These are phyloP conservation scores for Puya raimondii DNA, from an alignment of 176 grass and related monocot genomes.

Conservation along the genomic window DNA sequence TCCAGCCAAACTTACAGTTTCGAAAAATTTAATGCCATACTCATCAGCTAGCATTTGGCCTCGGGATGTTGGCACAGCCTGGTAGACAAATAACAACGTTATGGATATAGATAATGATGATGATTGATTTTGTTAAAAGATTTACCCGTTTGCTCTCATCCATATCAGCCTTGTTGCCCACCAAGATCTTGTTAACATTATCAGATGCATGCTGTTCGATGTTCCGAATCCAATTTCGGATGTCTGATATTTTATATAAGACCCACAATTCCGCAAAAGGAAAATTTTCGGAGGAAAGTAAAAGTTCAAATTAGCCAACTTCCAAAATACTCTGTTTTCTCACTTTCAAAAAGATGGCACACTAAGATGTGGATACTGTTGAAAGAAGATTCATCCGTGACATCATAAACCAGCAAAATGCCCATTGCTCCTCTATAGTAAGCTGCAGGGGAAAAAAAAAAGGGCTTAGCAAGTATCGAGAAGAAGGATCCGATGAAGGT, in stretches of 20 bases:
- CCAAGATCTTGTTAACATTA: slow-evolving; percentile 89
- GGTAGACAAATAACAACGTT: slow-evolving; percentile 5
- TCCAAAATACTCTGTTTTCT: background rate
- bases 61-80: slow-evolving; percentile 74
- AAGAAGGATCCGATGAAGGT: no score
- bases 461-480: no score
- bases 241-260: slow-evolving; percentile 51
- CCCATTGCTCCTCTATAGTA: slow-evolving; percentile 96
- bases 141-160: slow-evolving; percentile 69
- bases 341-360: background rate
- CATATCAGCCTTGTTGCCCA: slow-evolving; percentile 96
- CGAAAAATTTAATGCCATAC: slow-evolving; percentile 84
- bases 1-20: slow-evolving; percentile 48
- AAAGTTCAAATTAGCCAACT: background rate
- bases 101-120: background rate
- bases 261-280: slow-evolving; percentile 1
- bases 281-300: background rate
- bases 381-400: slow-evolving; percentile 89
- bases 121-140: background rate
- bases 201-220: slow-evolving; percentile 95
- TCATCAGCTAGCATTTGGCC: slow-evolving; percentile 87
- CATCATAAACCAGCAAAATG: slow-evolving; percentile 89
- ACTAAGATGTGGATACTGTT: slow-evolving; percentile 56
- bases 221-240: slow-evolving; percentile 89
- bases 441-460: slow-evolving; percentile 35